Conservation (phyloP, 148 eudicot genomes). For the Rhododendron ovatum region DNA sequence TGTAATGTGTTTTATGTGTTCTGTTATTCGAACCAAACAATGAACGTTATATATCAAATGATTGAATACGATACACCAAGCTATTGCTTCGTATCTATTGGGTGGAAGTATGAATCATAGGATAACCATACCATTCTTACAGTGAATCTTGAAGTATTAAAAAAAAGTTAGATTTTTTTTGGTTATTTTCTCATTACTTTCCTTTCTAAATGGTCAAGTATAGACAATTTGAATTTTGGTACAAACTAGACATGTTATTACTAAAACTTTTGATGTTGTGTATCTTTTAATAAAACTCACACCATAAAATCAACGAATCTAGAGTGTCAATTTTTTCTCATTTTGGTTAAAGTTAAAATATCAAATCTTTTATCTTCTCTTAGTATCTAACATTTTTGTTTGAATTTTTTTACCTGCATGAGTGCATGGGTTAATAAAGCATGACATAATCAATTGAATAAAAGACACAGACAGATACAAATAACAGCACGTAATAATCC, state of each 20-base stretch:
- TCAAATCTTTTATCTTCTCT: background rate
- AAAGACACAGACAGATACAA: background rate
- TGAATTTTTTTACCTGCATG: background rate
- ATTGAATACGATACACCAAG: background rate
- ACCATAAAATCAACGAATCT: background rate
- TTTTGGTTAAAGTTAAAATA: background rate
- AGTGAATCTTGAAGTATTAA: background rate
- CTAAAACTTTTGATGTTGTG: background rate
- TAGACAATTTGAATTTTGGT: background rate
- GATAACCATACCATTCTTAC: background rate
- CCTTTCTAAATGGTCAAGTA: background rate
- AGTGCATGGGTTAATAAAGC: background rate
- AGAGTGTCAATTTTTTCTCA: background rate
- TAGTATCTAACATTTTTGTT: background rate
- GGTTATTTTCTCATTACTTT: background rate
- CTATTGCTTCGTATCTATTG: background rate
- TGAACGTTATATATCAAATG: background rate
- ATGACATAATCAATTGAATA: background rate
- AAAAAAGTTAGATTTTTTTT: background rate
- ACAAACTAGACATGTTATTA: background rate
- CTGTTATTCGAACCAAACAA: background rate
- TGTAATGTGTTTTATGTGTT: background rate
- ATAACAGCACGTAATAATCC: background rate
- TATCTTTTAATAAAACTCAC: background rate
- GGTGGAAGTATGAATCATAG: background rate